Base-by-base conservation (phyloP, 306 rosid genomes). In the Vicia faba region DNA sequence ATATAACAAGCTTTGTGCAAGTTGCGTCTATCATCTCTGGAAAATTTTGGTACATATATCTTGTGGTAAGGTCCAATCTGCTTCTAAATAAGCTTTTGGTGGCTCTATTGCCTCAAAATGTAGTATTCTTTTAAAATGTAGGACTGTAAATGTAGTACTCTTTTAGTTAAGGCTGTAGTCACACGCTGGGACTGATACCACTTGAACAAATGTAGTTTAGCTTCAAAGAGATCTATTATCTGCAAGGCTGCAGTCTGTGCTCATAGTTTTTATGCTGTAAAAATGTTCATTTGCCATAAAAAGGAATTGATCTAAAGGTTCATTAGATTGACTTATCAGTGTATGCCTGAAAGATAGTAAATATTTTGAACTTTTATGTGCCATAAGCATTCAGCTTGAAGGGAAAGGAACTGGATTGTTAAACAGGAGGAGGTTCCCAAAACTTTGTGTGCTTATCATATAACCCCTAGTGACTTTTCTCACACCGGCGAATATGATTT, bases 1-100 rank as follows among this genome's bases (percentile, higher is more conserved):
- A 91, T 83, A 93, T 93, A 62, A 88, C 99, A 59, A 73, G 96
- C 90, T 90, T 93, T 43, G 99, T 93, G 74, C 99, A 93, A 86
- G 72, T 93, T 51, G 77, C 80, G 81, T 93, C 99, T 75, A 84
- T 93, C 75, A 55, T 93, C 81, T 93, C 99, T 13, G 99, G 87
- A 73, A 93, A 84, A 66, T 89, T 93, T 71, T 93, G 95, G 96
- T 89, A 82, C 79, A 84, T 84, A 7, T 88, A 86, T 85, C 81
- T 93, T 68, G 84, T 84, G 96, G 96, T 93, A 82, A 84, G 82
- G 11, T 38, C 5, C 71, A 29, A 54, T 59, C 51, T 46, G 40
- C 62, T 81, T 45, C 0, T 57, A 12, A 36, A 20, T 75, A 62
- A 61, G 54, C 59, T 64, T 55, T 46, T 57, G 16, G 43, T 29